These are phyloP conservation scores for Tilletiopsis washingtonensis DNA, from an alignment of 1,284 basidiomycete genomes.

Conservation along the genomic window DNA sequence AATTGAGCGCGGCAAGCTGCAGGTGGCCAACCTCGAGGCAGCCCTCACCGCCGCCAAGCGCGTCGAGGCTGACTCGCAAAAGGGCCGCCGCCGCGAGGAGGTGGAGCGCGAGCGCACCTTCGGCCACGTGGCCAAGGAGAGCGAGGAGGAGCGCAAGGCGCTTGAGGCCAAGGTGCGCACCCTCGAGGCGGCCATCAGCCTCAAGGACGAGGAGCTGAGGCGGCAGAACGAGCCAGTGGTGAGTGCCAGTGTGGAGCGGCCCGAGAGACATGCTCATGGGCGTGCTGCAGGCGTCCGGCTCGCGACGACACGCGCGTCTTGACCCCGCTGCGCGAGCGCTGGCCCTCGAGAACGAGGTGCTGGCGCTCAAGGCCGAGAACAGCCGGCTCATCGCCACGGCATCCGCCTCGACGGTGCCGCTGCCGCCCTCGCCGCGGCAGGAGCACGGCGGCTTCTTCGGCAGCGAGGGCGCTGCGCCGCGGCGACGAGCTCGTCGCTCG, in stretches of 20 bases:
- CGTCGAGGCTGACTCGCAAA: too few species aligned
- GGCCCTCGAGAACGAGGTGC: background rate
- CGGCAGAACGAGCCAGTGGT: background rate
- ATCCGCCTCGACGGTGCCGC: background rate
- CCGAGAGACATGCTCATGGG: background rate
- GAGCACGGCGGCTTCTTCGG: too few species aligned
- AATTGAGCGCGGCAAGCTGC: too few species aligned
- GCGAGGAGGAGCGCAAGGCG: background rate
- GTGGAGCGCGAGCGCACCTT: background rate
- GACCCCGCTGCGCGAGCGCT: background rate
- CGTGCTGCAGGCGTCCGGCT: background rate
- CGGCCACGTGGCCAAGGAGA: background rate
- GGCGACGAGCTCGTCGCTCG: background rate
- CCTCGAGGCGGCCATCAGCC: background rate
- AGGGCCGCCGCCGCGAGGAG: background rate
- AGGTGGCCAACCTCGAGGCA: too few species aligned
- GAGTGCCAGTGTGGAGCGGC: background rate
- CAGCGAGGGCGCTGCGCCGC: too few species aligned
- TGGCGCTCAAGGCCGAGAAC: background rate
- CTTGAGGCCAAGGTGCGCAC: background rate
- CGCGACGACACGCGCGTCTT: background rate
- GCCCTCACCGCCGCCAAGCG: too few species aligned
- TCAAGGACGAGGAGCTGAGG: background rate
- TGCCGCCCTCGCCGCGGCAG: background rate
- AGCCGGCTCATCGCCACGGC: background rate